These are phyloP conservation scores for Anastatica hierochuntica DNA, from an alignment of 345 rosid genomes.

Conservation along the genomic window DNA sequence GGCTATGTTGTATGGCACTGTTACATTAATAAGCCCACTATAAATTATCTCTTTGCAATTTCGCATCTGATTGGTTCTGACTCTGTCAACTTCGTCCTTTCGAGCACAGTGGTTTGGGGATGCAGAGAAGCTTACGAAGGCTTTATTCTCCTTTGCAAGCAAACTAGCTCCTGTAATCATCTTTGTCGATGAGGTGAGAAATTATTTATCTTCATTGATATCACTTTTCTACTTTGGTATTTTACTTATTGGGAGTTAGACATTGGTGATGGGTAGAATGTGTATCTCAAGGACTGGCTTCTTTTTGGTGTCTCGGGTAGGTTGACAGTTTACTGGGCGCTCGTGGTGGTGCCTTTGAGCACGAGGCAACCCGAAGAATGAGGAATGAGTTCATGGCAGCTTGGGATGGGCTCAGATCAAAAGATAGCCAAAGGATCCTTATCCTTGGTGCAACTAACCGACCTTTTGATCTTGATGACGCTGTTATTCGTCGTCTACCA, in stretches of 20 bases:
- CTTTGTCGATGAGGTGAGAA: constrained; percentile 90
- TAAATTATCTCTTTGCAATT: neutral
- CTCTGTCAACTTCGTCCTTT: constrained; percentile 2
- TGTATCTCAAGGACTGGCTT: neutral
- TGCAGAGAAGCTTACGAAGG: constrained; percentile 96
- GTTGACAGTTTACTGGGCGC: constrained; percentile 97
- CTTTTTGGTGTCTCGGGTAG: constrained; percentile 26
- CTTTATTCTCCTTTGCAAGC: constrained; percentile 89
- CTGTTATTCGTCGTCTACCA: constrained; percentile 93
- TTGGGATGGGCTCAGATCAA: constrained; percentile 97
- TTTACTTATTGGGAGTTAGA: no score
- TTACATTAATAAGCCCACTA: neutral
- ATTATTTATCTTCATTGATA: neutral
- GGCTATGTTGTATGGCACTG: neutral
- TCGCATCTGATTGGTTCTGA: neutral
- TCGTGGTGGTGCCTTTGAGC: constrained; percentile 92
- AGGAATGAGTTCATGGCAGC: constrained; percentile 99
- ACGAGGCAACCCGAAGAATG: constrained; percentile 98
- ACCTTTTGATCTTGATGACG: constrained; percentile 98
- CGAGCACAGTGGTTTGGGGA: constrained; percentile 93
- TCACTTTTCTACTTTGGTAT: no score
- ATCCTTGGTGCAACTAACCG: constrained; percentile 98
- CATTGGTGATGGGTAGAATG: neutral
- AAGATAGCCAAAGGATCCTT: constrained; percentile 92
- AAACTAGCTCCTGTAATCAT: constrained; percentile 88